phyloP scores from a whole-genome alignment of 2,329 filamentous ascomycete genomes.

The Kalaharituber pfeilii region DNA sequence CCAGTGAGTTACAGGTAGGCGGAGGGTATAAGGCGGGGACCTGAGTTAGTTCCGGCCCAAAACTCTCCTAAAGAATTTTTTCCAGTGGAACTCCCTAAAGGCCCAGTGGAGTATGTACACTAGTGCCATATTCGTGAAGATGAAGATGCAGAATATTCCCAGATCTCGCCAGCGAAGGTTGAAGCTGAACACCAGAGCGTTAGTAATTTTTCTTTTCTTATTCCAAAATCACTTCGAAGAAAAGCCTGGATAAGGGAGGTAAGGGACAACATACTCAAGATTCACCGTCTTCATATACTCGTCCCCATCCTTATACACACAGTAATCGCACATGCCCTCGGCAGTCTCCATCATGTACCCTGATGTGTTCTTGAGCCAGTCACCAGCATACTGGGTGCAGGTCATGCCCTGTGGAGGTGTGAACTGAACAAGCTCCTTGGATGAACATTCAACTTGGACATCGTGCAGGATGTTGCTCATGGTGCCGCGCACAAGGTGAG shows the following conservation, averaged over 20 bases:
- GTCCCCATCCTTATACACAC: slow-evolving; percentile 38
- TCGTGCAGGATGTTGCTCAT: slow-evolving; percentile 44
- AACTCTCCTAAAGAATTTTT: slow-evolving; percentile 15
- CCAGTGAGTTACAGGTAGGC: no score
- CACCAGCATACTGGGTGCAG: slow-evolving; percentile 45
- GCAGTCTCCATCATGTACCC: slow-evolving; percentile 48
- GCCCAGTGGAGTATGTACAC: slow-evolving; percentile 18
- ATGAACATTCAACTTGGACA: slow-evolving; percentile 35
- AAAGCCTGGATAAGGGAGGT: not conserved
- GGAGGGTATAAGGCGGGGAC: no score
- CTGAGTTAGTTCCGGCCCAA: not conserved
- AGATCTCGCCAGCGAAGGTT: slow-evolving; percentile 20
- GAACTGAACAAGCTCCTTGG: slow-evolving; percentile 46
- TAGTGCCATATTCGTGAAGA: slow-evolving; percentile 19
- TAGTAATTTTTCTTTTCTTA: not conserved
- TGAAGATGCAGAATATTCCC: slow-evolving; percentile 20
- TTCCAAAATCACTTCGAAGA: not conserved
- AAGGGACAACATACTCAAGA: slow-evolving; percentile 25
- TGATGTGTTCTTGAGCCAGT: slow-evolving; percentile 35
- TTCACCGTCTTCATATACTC: slow-evolving; percentile 37
- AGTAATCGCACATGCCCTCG: slow-evolving; percentile 39
- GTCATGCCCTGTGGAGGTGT: slow-evolving; percentile 46
- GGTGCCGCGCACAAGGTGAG: slow-evolving; percentile 56
- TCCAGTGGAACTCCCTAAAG: slow-evolving; percentile 21
- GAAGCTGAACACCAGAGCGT: slow-evolving; percentile 7